Evolutionary conservation across 139 green algal species (phyloP).

Genomic region (Chlamydomonas sphaeroides): DNA sequence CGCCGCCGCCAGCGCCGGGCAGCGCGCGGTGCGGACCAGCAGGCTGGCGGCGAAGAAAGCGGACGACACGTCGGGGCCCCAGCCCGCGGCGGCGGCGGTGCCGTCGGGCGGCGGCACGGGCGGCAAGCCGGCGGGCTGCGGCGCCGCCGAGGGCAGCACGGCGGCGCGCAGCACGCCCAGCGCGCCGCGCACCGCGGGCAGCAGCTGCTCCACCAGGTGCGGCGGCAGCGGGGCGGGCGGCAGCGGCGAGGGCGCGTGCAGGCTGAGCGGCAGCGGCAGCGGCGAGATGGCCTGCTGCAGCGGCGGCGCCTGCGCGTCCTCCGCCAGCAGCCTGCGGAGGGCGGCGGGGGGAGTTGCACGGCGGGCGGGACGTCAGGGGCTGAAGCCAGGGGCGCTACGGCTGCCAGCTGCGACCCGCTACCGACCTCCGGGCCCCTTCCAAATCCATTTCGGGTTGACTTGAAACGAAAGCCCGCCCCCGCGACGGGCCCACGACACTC

Average conservation of each 20-base stretch:
- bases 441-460: too few relatives aligned
- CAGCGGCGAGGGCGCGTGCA: neutral
- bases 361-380: too few relatives aligned
- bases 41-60: slow-evolving; percentile 30
- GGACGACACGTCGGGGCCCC: neutral
- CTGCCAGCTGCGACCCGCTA: too few relatives aligned
- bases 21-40: neutral
- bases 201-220: neutral
- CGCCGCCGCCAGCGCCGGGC: neutral
- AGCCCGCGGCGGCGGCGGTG: neutral
- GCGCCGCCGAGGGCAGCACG: neutral
- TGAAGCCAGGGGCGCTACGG: too few relatives aligned
- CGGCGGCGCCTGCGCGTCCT: neutral
- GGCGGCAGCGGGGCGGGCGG: too few relatives aligned
- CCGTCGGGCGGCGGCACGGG: neutral
- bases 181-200: neutral
- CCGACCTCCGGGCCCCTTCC: too few relatives aligned
- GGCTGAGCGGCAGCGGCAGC: too few relatives aligned
- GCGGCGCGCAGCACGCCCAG: neutral
- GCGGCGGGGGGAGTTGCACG: too few relatives aligned
- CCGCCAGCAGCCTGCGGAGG: slow-evolving; percentile 11
- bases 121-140: neutral
- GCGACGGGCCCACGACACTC: neutral
- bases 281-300: too few relatives aligned
- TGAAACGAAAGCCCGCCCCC: too few relatives aligned